Base-by-base conservation (phyloP, 2,329 filamentous ascomycete species). In the Phialophora verrucosa region DNA sequence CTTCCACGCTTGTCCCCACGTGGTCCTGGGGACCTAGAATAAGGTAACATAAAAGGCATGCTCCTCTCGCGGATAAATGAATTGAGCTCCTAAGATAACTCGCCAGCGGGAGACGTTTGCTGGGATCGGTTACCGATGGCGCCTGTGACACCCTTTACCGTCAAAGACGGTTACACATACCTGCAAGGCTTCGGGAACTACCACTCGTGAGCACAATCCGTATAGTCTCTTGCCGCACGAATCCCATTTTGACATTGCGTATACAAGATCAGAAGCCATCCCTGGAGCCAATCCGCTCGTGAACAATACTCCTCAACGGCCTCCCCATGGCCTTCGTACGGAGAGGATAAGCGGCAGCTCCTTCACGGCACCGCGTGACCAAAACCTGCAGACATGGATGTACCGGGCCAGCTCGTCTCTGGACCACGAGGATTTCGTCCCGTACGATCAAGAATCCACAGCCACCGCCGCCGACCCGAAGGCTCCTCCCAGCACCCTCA, bases 371-470 rank as follows among this genome's bases (percentile, higher is more conserved):
- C 85, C 85, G 6, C 79, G 85, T 49, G 78, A 82, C 71, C 80
- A 83, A 73, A 87, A 87, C 74, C 83, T 85, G 74, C 85, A 87
- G 72, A 80, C 84, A 66, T 87, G 85, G 85, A 78, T 87, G 20
- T 86, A 87, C 71, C 82, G 85, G 42, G 82, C 84, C 65, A 78
- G 85, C 1, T 84, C 85, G 5, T 84, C 85, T 2, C 83, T 83
- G 54, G 82, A 83, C 10, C 85, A 87, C 75, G 79, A 42, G 12
- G 63, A 55, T 31, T 71, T 67, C 42, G 49, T 50, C 14, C 67
- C 62, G 4, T 67, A 69, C 27, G 27, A 53, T 38, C 6, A 12
- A 20, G n/a, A 53, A n/a, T 44, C 49, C n/a, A 50, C 38, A n/a
- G 14, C 35, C 14, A 4, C 35, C 14, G 12, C 12, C 35, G 4